Evolutionary conservation across 805 yeast species (phyloP).

Genomic region (Cyberlindnera maritima): DNA sequence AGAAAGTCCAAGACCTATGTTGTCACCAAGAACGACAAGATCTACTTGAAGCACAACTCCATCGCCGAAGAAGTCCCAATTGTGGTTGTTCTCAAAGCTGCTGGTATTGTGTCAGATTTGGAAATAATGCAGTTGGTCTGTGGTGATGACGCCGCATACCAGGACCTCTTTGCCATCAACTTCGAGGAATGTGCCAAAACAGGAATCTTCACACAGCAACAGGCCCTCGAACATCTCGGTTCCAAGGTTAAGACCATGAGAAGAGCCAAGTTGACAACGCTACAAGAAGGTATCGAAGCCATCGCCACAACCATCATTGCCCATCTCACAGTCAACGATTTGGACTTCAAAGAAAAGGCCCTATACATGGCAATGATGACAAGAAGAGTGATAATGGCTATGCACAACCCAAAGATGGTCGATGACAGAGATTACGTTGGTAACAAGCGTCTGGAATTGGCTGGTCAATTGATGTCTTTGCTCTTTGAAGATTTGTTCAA

Average conservation of each 20-base stretch:
- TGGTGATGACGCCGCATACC: slow-evolving; percentile 84
- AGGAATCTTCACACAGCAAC: slow-evolving; percentile 87
- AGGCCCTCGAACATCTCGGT: slow-evolving; percentile 90
- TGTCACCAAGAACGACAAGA: slow-evolving; percentile 83
- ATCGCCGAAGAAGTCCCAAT: slow-evolving; percentile 94
- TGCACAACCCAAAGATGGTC: slow-evolving; percentile 91
- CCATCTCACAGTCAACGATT: slow-evolving; percentile 79
- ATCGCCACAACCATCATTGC: slow-evolving; percentile 96
- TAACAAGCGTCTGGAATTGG: slow-evolving; percentile 93
- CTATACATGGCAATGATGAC: slow-evolving; percentile 95
- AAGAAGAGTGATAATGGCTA: slow-evolving; percentile 91
- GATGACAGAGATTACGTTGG: slow-evolving; percentile 99
- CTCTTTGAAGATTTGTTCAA: slow-evolving; percentile 96
- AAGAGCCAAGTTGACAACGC: slow-evolving; percentile 75
- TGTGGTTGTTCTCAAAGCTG: slow-evolving; percentile 89
- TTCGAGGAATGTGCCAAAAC: slow-evolving; percentile 89
- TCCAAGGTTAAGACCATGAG: slow-evolving; percentile 88
- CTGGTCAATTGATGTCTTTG: slow-evolving; percentile 94
- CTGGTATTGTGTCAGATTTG: slow-evolving; percentile 87
- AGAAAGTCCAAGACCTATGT: slow-evolving; percentile 97
- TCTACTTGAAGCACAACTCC: slow-evolving; percentile 92
- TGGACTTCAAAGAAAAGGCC: slow-evolving; percentile 92
- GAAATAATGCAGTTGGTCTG: slow-evolving; percentile 94
- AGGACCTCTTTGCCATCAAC: slow-evolving; percentile 88
- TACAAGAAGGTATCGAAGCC: slow-evolving; percentile 96